A percentile compares a stretch with the other conserved stretches of the same genome.
Conservation (phyloP, 805 yeast species). For the Wilhelminamyces savonicus region DNA sequence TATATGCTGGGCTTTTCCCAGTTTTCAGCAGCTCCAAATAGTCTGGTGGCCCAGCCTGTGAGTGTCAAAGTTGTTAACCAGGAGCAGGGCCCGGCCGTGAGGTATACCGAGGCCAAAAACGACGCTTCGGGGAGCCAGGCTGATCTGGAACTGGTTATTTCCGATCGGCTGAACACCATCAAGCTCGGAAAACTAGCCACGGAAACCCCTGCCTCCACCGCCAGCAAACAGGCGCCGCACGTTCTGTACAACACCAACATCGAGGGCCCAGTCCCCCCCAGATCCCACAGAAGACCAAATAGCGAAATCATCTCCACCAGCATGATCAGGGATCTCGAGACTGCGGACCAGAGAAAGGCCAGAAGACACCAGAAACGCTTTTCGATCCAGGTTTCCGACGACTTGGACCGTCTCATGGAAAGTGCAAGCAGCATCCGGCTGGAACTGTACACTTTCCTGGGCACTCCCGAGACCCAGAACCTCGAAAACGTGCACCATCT, state of each 20-base stretch:
- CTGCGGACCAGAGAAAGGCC: slow-evolving; percentile 3
- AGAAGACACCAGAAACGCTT: slow-evolving; percentile 9
- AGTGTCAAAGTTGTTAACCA: slow-evolving; percentile 13
- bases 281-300: slow-evolving; percentile 33
- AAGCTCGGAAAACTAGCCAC: too few species aligned
- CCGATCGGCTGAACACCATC: too few species aligned
- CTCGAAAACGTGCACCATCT: too few species aligned
- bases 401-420: slow-evolving; percentile 33
- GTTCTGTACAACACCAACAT: slow-evolving; percentile 28
- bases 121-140: too few species aligned
- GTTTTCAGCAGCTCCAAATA: slow-evolving; percentile 15
- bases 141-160: too few species aligned
- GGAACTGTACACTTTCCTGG: too few species aligned
- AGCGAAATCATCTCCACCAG: slow-evolving; percentile 13
- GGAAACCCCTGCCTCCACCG: too few species aligned
- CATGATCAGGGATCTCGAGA: slow-evolving; percentile 1
- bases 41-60: slow-evolving; percentile 15
- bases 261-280: slow-evolving; percentile 32
- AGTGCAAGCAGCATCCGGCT: slow-evolving; percentile 17
- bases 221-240: too few species aligned
- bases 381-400: slow-evolving; percentile 28
- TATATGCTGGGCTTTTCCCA: slow-evolving; percentile 14
- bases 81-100: too few species aligned
- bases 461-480: too few species aligned
- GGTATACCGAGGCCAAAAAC: too few species aligned